phyloP scores from a whole-genome alignment of 106 monocot species.

The Dendrobium chrysotoxum region DNA sequence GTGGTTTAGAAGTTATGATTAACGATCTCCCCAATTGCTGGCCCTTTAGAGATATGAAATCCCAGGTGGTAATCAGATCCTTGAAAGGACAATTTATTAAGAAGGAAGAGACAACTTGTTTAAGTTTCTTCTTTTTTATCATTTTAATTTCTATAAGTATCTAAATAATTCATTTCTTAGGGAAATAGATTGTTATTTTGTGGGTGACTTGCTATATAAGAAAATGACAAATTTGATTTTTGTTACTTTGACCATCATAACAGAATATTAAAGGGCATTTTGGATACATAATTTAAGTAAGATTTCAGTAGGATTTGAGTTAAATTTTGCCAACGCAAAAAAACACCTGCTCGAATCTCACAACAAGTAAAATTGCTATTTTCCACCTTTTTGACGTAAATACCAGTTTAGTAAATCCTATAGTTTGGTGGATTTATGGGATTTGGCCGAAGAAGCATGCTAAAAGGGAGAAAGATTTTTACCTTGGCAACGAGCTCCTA shows the following conservation, averaged over 20 bases:
- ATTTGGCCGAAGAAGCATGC: too few relatives aligned
- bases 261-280: too few relatives aligned
- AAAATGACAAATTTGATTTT: not conserved
- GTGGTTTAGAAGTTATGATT: not conserved
- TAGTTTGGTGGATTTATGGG: too few relatives aligned
- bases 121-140: not conserved
- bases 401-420: too few relatives aligned
- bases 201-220: not conserved
- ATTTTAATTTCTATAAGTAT: not conserved
- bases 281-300: too few relatives aligned
- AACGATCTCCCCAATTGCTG: not conserved
- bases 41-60: not conserved
- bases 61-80: not conserved
- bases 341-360: too few relatives aligned
- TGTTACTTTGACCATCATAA: not conserved
- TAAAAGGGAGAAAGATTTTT: too few relatives aligned
- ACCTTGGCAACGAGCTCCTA: too few relatives aligned
- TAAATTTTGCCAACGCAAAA: too few relatives aligned
- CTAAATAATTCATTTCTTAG: not conserved
- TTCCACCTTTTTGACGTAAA: too few relatives aligned
- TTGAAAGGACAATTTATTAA: not conserved
- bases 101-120: not conserved
- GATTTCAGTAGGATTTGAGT: too few relatives aligned
- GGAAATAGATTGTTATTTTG: not conserved
- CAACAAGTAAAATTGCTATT: too few relatives aligned